A percentile compares a stretch with the other conserved stretches of the same genome.
Evolutionary conservation across 192 early-diverging fungal genomes (phyloP).

Genomic region (Diversispora epigaea): DNA sequence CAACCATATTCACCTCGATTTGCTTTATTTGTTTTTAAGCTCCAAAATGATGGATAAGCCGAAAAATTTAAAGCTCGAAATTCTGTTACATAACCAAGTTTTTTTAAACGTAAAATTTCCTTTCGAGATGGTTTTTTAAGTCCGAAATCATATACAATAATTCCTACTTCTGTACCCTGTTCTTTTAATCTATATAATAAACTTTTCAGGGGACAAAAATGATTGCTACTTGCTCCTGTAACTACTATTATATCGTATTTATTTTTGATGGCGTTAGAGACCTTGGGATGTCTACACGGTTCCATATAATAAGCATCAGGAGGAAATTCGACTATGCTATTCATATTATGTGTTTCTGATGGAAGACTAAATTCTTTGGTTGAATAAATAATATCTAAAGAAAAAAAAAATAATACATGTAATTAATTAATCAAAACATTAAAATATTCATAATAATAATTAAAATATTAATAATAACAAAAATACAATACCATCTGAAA

Average conservation of each 20-base stretch:
- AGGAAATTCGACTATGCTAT: too few species aligned
- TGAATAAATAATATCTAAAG: too few species aligned
- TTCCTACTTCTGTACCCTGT: background rate
- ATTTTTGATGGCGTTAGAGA: background rate
- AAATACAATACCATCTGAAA: too few species aligned
- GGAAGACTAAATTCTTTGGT: too few species aligned
- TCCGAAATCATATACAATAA: constrained; percentile 53
- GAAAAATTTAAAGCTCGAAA: constrained; percentile 41
- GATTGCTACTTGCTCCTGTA: constrained; percentile 10
- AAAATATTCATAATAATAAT: too few species aligned
- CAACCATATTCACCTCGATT: constrained; percentile 56
- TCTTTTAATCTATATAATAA: constrained; percentile 3
- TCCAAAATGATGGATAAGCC: constrained; percentile 49
- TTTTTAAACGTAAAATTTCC: constrained; percentile 37
- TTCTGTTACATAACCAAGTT: constrained; percentile 43
- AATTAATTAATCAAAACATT: too few species aligned
- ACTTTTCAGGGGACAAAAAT: background rate
- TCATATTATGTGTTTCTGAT: too few species aligned
- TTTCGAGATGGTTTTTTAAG: constrained; percentile 40
- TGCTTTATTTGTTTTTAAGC: too few species aligned
- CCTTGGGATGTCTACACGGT: too few species aligned
- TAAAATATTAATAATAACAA: too few species aligned
- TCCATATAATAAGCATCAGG: too few species aligned
- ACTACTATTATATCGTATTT: background rate
- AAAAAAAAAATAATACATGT: too few species aligned